A percentile compares a stretch with the other conserved stretches of the same genome.
Conservation (phyloP, 139 green algal species). For the Auxenochlorella pyrenoidosa region DNA sequence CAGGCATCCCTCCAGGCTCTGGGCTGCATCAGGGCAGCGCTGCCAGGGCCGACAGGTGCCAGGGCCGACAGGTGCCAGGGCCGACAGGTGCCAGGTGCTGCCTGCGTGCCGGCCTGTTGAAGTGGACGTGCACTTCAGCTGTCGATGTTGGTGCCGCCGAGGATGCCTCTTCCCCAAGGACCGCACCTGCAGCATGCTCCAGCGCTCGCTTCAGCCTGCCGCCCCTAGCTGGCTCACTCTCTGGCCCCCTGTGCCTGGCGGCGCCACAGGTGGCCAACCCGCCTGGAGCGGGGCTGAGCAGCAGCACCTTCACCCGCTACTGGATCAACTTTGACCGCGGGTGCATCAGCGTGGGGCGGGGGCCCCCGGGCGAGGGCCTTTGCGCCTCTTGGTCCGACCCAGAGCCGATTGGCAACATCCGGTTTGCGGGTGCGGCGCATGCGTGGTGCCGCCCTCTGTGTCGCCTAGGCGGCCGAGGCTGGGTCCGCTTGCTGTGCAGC, state of each 20-base stretch:
- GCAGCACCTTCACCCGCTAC: constrained; percentile 52
- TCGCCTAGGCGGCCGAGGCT: not conserved
- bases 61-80: too few relatives aligned
- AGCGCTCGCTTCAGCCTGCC: not conserved
- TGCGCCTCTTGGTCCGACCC: constrained; percentile 68
- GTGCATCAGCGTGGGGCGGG: constrained; percentile 64
- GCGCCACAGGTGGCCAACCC: constrained; percentile 42
- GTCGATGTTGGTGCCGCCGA: not conserved
- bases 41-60: too few relatives aligned
- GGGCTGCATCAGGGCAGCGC: too few relatives aligned
- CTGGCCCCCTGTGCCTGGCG: not conserved
- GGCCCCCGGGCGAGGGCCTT: constrained; percentile 40
- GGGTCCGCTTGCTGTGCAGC: too few relatives aligned
- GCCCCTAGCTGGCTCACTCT: not conserved
- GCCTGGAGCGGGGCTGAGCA: constrained; percentile 34
- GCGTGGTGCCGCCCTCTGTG: too few relatives aligned
- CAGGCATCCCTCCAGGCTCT: too few relatives aligned
- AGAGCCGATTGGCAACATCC: constrained; percentile 36
- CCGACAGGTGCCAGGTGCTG: too few relatives aligned
- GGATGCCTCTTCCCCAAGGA: too few relatives aligned
- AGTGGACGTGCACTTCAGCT: too few relatives aligned
- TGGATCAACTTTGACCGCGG: constrained; percentile 74
- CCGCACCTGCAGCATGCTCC: too few relatives aligned
- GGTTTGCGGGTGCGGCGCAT: constrained; percentile 15
- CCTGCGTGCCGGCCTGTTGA: too few relatives aligned